phyloP scores from a whole-genome alignment of 805 yeast species.

The Myxozyma udenii region DNA sequence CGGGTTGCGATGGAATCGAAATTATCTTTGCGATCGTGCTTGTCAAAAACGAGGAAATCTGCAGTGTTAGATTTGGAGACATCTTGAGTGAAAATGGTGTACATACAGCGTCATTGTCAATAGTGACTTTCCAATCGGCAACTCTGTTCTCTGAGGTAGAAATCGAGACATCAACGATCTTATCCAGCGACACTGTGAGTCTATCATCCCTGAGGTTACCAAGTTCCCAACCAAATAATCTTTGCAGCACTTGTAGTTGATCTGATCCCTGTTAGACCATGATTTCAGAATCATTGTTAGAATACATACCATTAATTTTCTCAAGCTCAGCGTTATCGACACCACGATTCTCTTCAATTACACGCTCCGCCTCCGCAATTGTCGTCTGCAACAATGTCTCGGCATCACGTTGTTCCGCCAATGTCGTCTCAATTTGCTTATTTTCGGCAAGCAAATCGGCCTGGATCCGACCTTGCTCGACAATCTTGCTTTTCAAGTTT shows the following conservation, averaged over 20 bases:
- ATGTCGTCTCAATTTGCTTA: conserved; percentile 3
- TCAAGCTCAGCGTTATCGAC: conserved; percentile 30
- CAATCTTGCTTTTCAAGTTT: conserved; percentile 13
- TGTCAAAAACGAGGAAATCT: conserved; percentile 11
- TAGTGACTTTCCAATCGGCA: not conserved
- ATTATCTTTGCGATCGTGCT: not conserved
- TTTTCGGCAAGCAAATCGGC: conserved; percentile 2
- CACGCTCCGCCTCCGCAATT: conserved; percentile 30
- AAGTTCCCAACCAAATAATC: conserved; percentile 19
- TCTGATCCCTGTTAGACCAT: not conserved
- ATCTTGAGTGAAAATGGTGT: not conserved
- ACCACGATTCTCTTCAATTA: conserved; percentile 23
- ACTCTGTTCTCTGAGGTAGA: not conserved
- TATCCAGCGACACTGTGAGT: conserved; percentile 5
- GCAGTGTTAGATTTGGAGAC: not conserved
- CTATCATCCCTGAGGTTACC: not conserved
- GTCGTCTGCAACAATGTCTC: conserved; percentile 18
- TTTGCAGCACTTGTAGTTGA: conserved; percentile 2
- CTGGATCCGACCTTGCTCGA: not conserved
- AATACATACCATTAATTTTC: conserved; percentile 9
- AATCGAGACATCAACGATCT: conserved; percentile 4
- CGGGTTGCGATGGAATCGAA: no score
- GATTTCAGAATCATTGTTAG: not conserved
- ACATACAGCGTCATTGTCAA: conserved; percentile 8
- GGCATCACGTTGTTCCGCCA: conserved; percentile 17